Percentiles rank a stretch among this genome's conserved stretches.
phyloP scores from a whole-genome alignment of 2,329 filamentous ascomycete genomes.

The Trichoderma endophyticum region DNA sequence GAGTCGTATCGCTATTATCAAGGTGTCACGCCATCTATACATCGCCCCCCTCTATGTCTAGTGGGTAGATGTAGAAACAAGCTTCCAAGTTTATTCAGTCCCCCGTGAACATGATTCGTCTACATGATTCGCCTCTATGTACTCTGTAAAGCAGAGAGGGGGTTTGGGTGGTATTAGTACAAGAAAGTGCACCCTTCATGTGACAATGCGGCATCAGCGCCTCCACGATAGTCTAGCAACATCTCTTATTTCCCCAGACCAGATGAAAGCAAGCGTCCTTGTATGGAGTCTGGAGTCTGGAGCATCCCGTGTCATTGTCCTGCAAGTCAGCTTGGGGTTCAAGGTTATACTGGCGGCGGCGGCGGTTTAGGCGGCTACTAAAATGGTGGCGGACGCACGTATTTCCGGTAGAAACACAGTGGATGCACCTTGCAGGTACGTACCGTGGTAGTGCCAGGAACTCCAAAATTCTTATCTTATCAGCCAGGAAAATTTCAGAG shows the following conservation, averaged over 20 bases:
- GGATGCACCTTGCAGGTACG: not conserved
- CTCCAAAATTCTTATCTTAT: conserved; percentile 23
- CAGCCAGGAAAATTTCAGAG: conserved; percentile 23
- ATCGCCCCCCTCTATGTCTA: not conserved
- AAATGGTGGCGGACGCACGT: conserved; percentile 9
- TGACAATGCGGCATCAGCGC: not conserved
- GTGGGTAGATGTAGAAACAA: not conserved
- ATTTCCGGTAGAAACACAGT: not conserved
- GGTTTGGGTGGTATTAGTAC: not conserved
- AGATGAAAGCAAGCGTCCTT: not conserved
- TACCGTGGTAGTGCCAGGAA: not conserved
- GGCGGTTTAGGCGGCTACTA: not conserved
- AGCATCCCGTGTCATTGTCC: not conserved
- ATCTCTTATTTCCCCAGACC: not conserved
- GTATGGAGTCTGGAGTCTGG: not conserved
- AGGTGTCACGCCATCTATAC: not conserved
- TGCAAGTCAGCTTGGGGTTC: not conserved
- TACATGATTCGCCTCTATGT: not conserved
- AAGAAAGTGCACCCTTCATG: not conserved
- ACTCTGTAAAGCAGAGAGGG: not conserved
- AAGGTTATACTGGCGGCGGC: not conserved
- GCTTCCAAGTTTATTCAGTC: not conserved
- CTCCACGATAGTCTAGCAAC: not conserved
- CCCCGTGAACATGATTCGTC: not conserved
- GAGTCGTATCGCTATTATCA: not conserved